phyloP scores from a whole-genome alignment of 345 rosid genomes.

The Camelina laxa region DNA sequence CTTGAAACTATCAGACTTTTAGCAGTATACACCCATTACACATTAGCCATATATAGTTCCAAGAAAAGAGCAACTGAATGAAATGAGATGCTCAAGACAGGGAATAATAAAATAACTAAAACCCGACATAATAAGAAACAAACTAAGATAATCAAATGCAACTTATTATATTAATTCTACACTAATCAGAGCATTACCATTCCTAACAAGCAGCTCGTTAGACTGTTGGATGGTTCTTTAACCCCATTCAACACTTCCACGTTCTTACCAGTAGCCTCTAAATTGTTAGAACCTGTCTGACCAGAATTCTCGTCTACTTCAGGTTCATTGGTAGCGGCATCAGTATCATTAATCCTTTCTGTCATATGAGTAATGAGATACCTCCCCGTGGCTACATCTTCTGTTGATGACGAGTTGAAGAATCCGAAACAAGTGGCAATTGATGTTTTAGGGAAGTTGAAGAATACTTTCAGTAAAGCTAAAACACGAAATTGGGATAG shows the following conservation, averaged over 20 bases:
- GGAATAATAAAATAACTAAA: slow-evolving; percentile 21
- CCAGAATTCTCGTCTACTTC: slow-evolving; percentile 47
- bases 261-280: slow-evolving; percentile 43
- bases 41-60: slow-evolving; percentile 12
- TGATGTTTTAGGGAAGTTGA: slow-evolving; percentile 65
- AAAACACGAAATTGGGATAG: slow-evolving; percentile 64
- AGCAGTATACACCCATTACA: slow-evolving; percentile 16
- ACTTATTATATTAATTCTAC: slow-evolving; percentile 20
- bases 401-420: slow-evolving; percentile 54
- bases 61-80: slow-evolving; percentile 18
- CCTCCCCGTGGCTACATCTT: slow-evolving; percentile 62
- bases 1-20: slow-evolving; percentile 28
- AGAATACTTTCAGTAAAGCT: slow-evolving; percentile 66
- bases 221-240: slow-evolving; percentile 46
- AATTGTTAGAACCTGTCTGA: slow-evolving; percentile 45
- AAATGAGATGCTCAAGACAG: slow-evolving; percentile 19
- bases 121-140: slow-evolving; percentile 18
- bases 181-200: slow-evolving; percentile 59
- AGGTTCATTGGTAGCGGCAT: slow-evolving; percentile 47
- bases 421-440: slow-evolving; percentile 83
- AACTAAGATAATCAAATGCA: slow-evolving; percentile 15
- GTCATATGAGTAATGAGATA: slow-evolving; percentile 67
- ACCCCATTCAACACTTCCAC: slow-evolving; percentile 42
- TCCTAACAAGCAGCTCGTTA: slow-evolving; percentile 66
- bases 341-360: slow-evolving; percentile 50